Base-by-base conservation (phyloP, 768 basidiomycete genomes). In the Infundibulicybe gibba region DNA sequence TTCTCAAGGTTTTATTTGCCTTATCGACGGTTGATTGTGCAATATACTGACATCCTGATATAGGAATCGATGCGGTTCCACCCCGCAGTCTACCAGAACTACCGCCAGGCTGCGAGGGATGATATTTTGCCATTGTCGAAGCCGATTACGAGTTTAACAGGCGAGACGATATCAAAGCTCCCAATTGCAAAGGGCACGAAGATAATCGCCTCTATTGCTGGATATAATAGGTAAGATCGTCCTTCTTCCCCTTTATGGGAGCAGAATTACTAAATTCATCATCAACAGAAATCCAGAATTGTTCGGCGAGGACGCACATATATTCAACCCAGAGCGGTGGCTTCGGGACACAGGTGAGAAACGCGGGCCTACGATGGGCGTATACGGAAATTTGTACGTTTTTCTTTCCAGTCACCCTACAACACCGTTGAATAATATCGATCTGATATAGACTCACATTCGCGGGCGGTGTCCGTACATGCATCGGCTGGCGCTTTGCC, bases 251-350 rank as follows among this genome's bases (percentile, higher is more conserved):
- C 43, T 41, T 25, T 11, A 21, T 5, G 25, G 3, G 15, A 1
- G 9, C 33, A 8, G 25, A 25, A 25, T 3, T 42, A 14, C 48
- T 10, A 40, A 6, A 25, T 43, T 15, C n/a, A 42, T 32, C 40
- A 19, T 49, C 31, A n/a, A n/a, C 46, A 77, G 73, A 50, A 75
- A 76, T 50, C 64, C 63, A 37, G 69, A 70, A 15, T 58, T 80
- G 13, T 85, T 81, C 63, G 82, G 82, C 3, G 67, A 71, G n/a
- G 78, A 82, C 53, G 76, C 81, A 2, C 54, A 76, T 43, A 55
- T 61, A 15, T 85, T 76, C 59, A 74, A 77, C 40, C 80, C 79
- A 3, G 75, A 78, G 42, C 64, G 82, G 47, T 85, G 81, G 81
- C 52, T 80, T n/a, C 59, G 52, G 49, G 58, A 58, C 13, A 52